Base-by-base conservation (phyloP, 2,329 filamentous ascomycete species). In the Fusarium sp. region DNA sequence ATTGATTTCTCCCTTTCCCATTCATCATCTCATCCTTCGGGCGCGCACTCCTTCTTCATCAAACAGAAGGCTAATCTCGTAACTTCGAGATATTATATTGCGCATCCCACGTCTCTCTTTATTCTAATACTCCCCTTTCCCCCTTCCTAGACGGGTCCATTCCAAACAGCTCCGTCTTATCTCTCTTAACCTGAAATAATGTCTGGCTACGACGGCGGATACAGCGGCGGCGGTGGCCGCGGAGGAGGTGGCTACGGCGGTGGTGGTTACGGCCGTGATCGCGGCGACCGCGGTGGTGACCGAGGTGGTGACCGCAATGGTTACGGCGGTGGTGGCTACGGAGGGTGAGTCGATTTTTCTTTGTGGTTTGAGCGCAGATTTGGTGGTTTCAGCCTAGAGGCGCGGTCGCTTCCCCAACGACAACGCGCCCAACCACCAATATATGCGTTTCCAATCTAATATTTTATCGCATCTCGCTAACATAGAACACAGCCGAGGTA, bases 261-360 rank as follows among this genome's bases (percentile, higher is more conserved):
- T 44, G 78, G 79, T 66, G 79, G 83, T 75, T 84, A 83, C 71
- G 79, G 82, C 75, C 83, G 86, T 83, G 80, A 86, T 80, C 78
- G 82, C 62, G 76, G 79, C 60, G 82, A 82, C 78, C 87, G 87
- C 42, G 86, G 87, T 82, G 82, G 64, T 67, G 82, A 82, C 78
- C 87, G 87, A 38, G 86, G 87, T 82, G 82, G 64, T 62, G 82
- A 83, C 67, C 80, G 81, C 73, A 83, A 82, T 72, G 82, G 82
- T 64, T 80, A 79, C 46, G 84, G 82, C 66, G 82, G 82, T 60
- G 81, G 79, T 72, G 78, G 79, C 69, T 78, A 76, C 54, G 81
- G 81, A 70, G 82, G 82, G 82, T 84, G 76, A 83, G 83, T 82
- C 57, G 43, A 71, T 49, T 67, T 64, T 60, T 30, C 47, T 63